Conservation (phyloP, 1,139 yeast species). For the Candida tetrigidarum region DNA sequence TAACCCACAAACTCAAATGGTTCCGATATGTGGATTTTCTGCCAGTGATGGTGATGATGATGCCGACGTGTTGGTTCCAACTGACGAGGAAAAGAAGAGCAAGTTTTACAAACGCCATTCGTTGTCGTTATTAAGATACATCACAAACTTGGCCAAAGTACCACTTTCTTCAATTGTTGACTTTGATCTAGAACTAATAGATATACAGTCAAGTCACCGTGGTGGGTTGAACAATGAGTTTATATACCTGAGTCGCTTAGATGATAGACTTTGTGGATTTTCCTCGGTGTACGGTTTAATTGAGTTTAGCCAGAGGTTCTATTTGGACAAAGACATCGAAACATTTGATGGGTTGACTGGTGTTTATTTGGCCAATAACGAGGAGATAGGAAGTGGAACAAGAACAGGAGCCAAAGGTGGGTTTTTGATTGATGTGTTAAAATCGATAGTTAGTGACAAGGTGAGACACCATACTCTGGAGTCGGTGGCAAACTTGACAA, state of each 20-base stretch:
- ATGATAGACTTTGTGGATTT: conserved; percentile 68
- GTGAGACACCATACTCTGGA: conserved; percentile 18
- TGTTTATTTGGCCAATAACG: conserved; percentile 61
- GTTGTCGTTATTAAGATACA: conserved; percentile 55
- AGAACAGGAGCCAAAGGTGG: conserved; percentile 66
- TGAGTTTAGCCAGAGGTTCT: conserved; percentile 32
- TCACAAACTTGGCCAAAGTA: conserved; percentile 52
- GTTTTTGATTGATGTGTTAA: conserved; percentile 25
- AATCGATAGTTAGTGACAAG: conserved; percentile 13
- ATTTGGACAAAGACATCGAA: conserved; percentile 23
- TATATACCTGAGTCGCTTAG: conserved; percentile 66
- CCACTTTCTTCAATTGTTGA: conserved; percentile 57
- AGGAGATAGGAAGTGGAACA: conserved; percentile 64
- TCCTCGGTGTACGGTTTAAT: conserved; percentile 58
- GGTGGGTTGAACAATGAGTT: conserved; percentile 68
- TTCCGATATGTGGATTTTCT: conserved; percentile 60
- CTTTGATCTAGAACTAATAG: conserved; percentile 65
- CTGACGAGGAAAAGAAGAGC: conserved; percentile 62
- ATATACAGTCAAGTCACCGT: conserved; percentile 61
- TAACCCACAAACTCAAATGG: conserved; percentile 63
- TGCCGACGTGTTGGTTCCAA: conserved; percentile 34
- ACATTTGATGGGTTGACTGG: conserved; percentile 45
- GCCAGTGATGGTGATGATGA: conserved; percentile 23
- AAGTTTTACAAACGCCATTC: conserved; percentile 68
- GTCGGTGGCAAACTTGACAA: conserved; percentile 28